Conservation (phyloP, 345 rosid species). For the Rhizophora apiculata region DNA sequence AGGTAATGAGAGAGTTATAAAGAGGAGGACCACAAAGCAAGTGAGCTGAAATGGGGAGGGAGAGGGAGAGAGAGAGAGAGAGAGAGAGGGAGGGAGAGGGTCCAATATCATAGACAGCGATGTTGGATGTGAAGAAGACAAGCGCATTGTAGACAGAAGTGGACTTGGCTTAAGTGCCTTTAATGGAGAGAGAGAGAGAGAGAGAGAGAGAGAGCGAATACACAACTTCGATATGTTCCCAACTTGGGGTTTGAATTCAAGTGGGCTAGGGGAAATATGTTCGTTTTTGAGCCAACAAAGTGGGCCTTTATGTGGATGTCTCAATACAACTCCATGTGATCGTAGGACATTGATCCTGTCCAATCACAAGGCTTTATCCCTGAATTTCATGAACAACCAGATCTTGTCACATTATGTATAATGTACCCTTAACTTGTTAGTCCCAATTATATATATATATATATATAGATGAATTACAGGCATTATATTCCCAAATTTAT, state of each 20-base stretch:
- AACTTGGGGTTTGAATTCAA: slow-evolving; percentile 53
- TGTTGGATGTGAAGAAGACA: slow-evolving; percentile 84
- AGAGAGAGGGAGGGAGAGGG: slow-evolving; percentile 29
- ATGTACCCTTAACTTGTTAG: neutral
- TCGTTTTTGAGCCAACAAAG: slow-evolving; percentile 57
- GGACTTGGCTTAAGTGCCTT: slow-evolving; percentile 26
- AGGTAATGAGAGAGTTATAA: slow-evolving; percentile 53
- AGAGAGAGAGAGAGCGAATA: slow-evolving; percentile 11
- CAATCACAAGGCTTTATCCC: neutral
- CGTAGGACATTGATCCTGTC: slow-evolving; percentile 32
- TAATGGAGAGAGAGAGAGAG: slow-evolving; percentile 9
- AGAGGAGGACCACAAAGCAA: slow-evolving; percentile 65
- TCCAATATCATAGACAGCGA: slow-evolving; percentile 52
- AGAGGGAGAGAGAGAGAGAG: slow-evolving; percentile 20
- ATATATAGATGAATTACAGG: neutral
- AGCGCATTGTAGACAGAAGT: slow-evolving; percentile 57
- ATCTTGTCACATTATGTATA: neutral
- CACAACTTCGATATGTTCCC: slow-evolving; percentile 38
- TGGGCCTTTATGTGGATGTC: slow-evolving; percentile 69
- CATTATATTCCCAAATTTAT: too few species aligned
- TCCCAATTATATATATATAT: neutral
- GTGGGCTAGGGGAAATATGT: slow-evolving; percentile 60
- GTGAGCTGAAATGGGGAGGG: slow-evolving; percentile 18
- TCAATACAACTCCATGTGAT: slow-evolving; percentile 68
- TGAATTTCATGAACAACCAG: slow-evolving; percentile 15